Percentiles rank a stretch among this genome's conserved stretches.
Conservation (phyloP, 164 flowering plant genomes). For the Paratinospora sagittata region DNA sequence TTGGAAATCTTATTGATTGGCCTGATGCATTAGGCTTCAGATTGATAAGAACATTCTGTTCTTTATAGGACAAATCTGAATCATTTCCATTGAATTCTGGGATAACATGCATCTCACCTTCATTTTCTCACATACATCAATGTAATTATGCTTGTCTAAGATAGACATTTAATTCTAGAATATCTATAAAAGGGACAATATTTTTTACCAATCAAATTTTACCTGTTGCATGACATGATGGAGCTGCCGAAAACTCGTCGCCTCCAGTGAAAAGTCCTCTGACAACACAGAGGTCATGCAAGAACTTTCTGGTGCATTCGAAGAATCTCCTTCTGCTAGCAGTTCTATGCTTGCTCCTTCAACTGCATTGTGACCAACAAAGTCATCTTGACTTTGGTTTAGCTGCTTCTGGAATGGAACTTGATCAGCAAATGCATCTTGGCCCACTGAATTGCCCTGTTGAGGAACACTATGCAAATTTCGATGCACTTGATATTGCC, state of each 20-base stretch:
- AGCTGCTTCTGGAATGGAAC: constrained; percentile 20
- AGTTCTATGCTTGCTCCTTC: constrained; percentile 23
- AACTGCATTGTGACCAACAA: constrained; percentile 38
- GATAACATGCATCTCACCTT: background rate
- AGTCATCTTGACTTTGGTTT: constrained; percentile 26
- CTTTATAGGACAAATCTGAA: background rate
- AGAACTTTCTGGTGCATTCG: constrained; percentile 46
- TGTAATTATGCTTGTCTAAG: background rate
- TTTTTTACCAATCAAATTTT: background rate
- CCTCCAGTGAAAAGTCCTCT: constrained; percentile 55
- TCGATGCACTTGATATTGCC: constrained; percentile 17
- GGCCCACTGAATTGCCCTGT: constrained; percentile 14
- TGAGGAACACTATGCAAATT: constrained; percentile 16
- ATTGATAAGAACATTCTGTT: background rate
- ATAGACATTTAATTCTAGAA: background rate
- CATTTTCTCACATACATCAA: background rate
- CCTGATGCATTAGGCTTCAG: too few species aligned
- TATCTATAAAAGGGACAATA: background rate
- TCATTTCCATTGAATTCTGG: background rate
- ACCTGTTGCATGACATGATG: constrained; percentile 78
- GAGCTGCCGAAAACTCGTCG: constrained; percentile 72
- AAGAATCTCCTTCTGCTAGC: constrained; percentile 41
- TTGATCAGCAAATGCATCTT: constrained; percentile 19
- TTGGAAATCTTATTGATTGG: too few species aligned
- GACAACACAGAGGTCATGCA: constrained; percentile 44